Evolutionary conservation across 2,329 filamentous ascomycete species (phyloP), one percentile per base, ranked within the genome.

Genomic region (Fusarium clavum): DNA sequence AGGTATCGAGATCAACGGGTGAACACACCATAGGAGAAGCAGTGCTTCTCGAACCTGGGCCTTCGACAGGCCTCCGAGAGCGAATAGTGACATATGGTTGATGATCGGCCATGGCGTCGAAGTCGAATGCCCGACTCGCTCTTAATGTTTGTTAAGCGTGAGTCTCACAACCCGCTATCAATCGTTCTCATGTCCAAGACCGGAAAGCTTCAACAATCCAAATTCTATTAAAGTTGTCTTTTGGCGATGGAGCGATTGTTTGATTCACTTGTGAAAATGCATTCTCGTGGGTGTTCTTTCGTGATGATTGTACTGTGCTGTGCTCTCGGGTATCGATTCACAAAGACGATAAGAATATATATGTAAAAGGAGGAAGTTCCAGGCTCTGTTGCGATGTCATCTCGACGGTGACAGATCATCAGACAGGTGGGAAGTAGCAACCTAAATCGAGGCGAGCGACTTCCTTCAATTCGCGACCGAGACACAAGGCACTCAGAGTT

Each of bases 71-170:
- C 67, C 81, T 78, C 73, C 84, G 81, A 57, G 86, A 83, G 73
- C 83, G 82, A 72, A 88, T 84, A 45, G 86, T 86, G 59, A 87
- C 80, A 74, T 88, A 88, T 18, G 85, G 82, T 64, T 81, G 79
- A 47, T 81, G 78, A 58, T 83, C 80, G 60, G 78, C 78, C 83
- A 85, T 85, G 41, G 32, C 51, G 57, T 49, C 27, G 53, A 62
- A 61, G 57, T 49, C 25, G 53, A 62, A 61, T 60, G 40, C 44
- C n/a, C 41, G 24, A 46, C 45, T 54, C 47, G 45, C 43, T 60
- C 32, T 32, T 9, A 30, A 30, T 32, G 18, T 51, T 47, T 58
- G 51, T 43, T 32, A 29, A 56, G 48, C 40, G 41, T 66, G 38
- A 59, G 56, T 55, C 24, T 46, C 40, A 45, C 20, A 44, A 40